Conservation (phyloP, 129 eudicot species). For the Flaveria bidentis region DNA sequence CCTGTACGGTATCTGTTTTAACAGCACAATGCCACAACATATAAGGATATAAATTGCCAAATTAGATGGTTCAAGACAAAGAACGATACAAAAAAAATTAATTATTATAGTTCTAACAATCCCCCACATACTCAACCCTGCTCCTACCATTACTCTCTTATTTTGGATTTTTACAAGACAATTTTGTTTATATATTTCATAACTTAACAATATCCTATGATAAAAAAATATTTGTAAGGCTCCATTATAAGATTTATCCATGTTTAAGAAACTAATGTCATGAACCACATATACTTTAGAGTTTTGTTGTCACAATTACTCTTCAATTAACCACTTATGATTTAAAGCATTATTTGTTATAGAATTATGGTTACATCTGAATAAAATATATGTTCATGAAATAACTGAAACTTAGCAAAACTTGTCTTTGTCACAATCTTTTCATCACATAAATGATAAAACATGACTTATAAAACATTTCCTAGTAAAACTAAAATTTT, state of each 20-base stretch:
- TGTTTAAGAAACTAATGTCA: neutral
- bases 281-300: neutral
- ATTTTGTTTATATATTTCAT: too few relatives aligned
- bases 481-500: neutral
- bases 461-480: neutral
- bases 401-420: neutral
- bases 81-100: neutral
- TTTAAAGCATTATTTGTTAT: neutral
- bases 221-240: neutral
- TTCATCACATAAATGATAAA: neutral
- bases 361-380: neutral
- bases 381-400: neutral
- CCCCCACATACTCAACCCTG: neutral
- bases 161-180: neutral
- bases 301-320: neutral
- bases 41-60: neutral
- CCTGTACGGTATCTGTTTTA: conserved; percentile 50
- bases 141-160: neutral
- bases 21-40: neutral
- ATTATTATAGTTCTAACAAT: neutral
- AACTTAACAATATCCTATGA: neutral
- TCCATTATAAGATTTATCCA: neutral
- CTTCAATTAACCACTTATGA: neutral
- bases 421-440: neutral
- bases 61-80: neutral